These are phyloP conservation scores for Quercus aquifolioides DNA, from an alignment of 306 rosid species.

Conservation along the genomic window DNA sequence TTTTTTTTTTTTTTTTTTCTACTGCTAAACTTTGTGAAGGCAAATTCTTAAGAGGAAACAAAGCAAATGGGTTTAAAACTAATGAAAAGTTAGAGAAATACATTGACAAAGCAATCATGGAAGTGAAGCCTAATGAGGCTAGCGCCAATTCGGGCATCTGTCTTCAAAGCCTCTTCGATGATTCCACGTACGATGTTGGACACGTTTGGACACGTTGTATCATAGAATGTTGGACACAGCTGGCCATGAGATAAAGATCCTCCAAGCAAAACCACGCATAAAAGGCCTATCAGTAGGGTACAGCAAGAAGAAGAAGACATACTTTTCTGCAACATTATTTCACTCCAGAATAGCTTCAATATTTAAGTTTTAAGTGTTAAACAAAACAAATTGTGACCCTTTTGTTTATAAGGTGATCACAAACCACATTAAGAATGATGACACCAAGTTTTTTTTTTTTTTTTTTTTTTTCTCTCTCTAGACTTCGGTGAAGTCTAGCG, in stretches of 20 bases:
- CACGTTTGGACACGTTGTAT: conserved; percentile 19
- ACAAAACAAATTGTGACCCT: neutral
- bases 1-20: no score
- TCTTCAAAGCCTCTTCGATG: neutral
- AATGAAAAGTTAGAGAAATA: neutral
- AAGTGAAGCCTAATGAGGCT: conserved; percentile 53
- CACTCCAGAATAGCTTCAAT: neutral
- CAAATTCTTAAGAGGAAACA: no score
- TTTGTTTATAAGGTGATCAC: neutral
- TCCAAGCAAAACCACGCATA: conserved; percentile 20
- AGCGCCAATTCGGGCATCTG: conserved; percentile 38
- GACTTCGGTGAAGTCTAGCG: no score
- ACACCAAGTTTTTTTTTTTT: no score
- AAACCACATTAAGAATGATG: no score
- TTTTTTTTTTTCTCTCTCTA: no score
- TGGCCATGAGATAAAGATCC: conserved; percentile 21
- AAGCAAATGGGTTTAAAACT: neutral
- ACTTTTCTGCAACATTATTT: neutral
- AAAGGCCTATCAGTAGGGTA: neutral
- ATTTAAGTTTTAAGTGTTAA: neutral
- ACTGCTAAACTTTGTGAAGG: no score
- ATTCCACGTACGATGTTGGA: neutral
- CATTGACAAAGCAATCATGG: conserved; percentile 61
- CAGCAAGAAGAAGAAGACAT: neutral
- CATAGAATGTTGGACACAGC: conserved; percentile 22